Base-by-base conservation (phyloP, 257 asterid genomes). In the Perilla frutescens region DNA sequence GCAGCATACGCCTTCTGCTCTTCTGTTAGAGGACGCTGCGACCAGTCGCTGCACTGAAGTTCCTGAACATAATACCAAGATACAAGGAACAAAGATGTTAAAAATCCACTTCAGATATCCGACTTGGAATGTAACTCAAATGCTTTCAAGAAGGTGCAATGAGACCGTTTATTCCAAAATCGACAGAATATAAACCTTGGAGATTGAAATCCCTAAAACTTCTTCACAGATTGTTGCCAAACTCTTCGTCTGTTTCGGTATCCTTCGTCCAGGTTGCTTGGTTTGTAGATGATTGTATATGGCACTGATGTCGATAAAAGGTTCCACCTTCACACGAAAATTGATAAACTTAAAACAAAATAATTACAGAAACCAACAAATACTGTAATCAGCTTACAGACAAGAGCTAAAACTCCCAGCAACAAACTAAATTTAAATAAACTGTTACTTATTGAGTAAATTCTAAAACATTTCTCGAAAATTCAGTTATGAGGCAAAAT, bases 31-130 rank as follows among this genome's bases (percentile, higher is more conserved):
- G 99, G 99, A 32, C 96, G 97, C 31, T 77, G 85, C 6, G 98
- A 95, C 99, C 99, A 95, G 77, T 95, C 99, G 77, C 99, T 92
- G 81, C 99, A 95, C 79, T 95, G 98, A 77, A 87, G 90, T 80
- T 94, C 99, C 99, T 94, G 81, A 59, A 77, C 9, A 29, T 58
- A 58, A 49, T 37, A 63, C 20, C 50, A 31, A 15, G 5, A 32
- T 26, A 55, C 45, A 71, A 70, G 40, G 31, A 5, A 15, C 47
- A 40, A 32, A 41, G 3, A 8, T 53, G 41, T 47, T n/a, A 54
- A 37, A 37, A 41, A 72, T 12, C 15, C 58, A 55, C 4, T 41
- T 44, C 12, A 31, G 54, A 44, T 66, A 58, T 65, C 65, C 3
- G 12, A 68, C 54, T 2, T 58, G 73, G 13, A 36, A 34, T 4